Base-by-base conservation (phyloP, 495 filamentous ascomycete genomes). In the Lasiosphaeria hispida region DNA sequence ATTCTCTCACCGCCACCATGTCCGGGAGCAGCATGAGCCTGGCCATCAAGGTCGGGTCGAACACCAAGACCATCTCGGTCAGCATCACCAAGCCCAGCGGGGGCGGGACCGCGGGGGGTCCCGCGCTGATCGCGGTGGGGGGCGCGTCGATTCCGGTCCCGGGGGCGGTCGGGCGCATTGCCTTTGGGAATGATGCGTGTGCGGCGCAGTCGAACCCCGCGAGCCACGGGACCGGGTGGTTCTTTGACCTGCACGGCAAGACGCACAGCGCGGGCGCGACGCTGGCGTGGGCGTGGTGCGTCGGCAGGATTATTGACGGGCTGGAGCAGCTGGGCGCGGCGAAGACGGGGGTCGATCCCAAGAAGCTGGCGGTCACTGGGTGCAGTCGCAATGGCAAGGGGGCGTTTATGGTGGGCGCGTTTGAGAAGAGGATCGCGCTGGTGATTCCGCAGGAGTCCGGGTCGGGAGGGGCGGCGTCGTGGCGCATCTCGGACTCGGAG, bases 381-480 rank as follows among this genome's bases (percentile, higher is more conserved):
- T 83, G 79, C 67, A 79, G 76, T 43, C 77, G 79, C 48, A 82
- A 83, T 69, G 79, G 79, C 57, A 82, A 83, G 70, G 80, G 80
- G 38, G 78, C 80, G 30, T 76, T 83, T 58, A 51, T 82, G 18
- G 74, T 72, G 44, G 79, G 79, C 7, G 79, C 79, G 0, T 66
- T 83, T 17, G 77, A 78, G 44, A 61, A 72, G 42, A 78, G 80
- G 51, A 81, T 83, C 52, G 78, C 77, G 17, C 72, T 83, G 48
- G 80, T 78, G 17, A 72, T 83, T 41, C 80, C 80, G 13, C 80
- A 83, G 66, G 79, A 83, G 61, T 80, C 77, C 0, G 80, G 80
- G 10, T 72, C 77, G 0, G 80, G 80, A 13, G 78, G 79, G 17
- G 72, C 77, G 1, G 78, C 80, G 15, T 82, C 76, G 70, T 83